phyloP scores from a whole-genome alignment of 1,284 basidiomycete genomes.

The Ceratobasidium sp. region DNA sequence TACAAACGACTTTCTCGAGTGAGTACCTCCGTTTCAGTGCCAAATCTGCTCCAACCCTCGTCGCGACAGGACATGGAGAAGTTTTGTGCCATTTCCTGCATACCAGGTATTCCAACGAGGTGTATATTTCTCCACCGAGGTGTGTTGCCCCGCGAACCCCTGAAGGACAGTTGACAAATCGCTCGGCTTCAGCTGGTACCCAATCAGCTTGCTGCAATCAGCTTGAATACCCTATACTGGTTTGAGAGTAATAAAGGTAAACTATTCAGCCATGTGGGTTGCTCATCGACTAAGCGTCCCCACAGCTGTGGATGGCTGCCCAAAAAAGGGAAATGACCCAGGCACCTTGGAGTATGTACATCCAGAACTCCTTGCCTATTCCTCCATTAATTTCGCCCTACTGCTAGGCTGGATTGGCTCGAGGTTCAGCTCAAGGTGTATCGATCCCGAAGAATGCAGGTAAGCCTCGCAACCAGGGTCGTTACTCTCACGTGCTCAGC shows the following conservation, averaged over 20 bases:
- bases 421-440: constrained; percentile 81
- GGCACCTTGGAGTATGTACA: constrained; percentile 73
- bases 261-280: constrained; percentile 44
- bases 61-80: constrained; percentile 75
- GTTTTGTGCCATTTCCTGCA: constrained; percentile 82
- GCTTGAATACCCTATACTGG: constrained; percentile 91
- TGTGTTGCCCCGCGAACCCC: constrained; percentile 69
- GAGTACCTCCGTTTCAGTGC: constrained; percentile 58
- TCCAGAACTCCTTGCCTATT: background rate
- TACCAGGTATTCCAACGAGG: constrained; percentile 83
- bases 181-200: constrained; percentile 48
- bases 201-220: constrained; percentile 77
- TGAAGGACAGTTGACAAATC: background rate
- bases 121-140: constrained; percentile 84
- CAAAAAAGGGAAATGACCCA: constrained; percentile 67
- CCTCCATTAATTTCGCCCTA: background rate
- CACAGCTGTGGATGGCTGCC: constrained; percentile 72
- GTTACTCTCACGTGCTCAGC: constrained; percentile 43
- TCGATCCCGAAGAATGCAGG: constrained; percentile 79
- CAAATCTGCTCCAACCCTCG: constrained; percentile 40
- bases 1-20: constrained; percentile 69
- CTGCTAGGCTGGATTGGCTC: constrained; percentile 76
- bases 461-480: constrained; percentile 49
- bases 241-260: constrained; percentile 88
- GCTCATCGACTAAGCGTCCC: background rate